Evolutionary conservation across 257 asterid genomes (phyloP).

Genomic region (Perilla frutescens): DNA sequence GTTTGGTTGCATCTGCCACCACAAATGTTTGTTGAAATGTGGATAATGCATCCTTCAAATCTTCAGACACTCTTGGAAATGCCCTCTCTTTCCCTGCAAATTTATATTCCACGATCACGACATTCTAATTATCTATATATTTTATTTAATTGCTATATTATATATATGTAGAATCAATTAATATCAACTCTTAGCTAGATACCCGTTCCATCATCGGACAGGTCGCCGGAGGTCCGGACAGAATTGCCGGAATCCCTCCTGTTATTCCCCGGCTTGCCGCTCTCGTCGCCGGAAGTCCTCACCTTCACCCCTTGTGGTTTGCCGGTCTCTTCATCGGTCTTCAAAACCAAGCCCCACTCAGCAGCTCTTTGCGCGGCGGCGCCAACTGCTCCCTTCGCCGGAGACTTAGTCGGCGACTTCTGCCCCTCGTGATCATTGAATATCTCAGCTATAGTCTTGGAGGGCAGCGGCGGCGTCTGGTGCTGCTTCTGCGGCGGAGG

Average conservation of each 20-base stretch:
- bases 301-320: slow-evolving; percentile 82
- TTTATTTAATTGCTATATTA: too few relatives aligned
- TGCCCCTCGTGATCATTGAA: slow-evolving; percentile 30
- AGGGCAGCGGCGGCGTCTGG: background rate
- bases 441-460: slow-evolving; percentile 42
- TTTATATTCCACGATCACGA: background rate
- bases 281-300: slow-evolving; percentile 83
- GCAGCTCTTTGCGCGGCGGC: slow-evolving; percentile 91
- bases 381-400: slow-evolving; percentile 46
- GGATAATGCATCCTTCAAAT: slow-evolving; percentile 83
- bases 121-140: too few relatives aligned
- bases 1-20: slow-evolving; percentile 92
- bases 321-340: slow-evolving; percentile 85
- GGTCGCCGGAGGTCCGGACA: slow-evolving; percentile 72
- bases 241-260: slow-evolving; percentile 82
- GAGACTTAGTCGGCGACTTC: slow-evolving; percentile 20
- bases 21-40: slow-evolving; percentile 97
- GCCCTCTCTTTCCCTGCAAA: slow-evolving; percentile 62
- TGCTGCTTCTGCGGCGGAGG: background rate
- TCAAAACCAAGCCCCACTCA: slow-evolving; percentile 92
- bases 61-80: slow-evolving; percentile 80
- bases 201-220: slow-evolving; percentile 76
- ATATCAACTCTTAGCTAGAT: background rate
- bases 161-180: too few relatives aligned
- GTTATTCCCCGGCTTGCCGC: slow-evolving; percentile 40